These are phyloP conservation scores for Blastocystis sp. DNA, from an alignment of 352 stramenopile genomes.

Conservation along the genomic window DNA sequence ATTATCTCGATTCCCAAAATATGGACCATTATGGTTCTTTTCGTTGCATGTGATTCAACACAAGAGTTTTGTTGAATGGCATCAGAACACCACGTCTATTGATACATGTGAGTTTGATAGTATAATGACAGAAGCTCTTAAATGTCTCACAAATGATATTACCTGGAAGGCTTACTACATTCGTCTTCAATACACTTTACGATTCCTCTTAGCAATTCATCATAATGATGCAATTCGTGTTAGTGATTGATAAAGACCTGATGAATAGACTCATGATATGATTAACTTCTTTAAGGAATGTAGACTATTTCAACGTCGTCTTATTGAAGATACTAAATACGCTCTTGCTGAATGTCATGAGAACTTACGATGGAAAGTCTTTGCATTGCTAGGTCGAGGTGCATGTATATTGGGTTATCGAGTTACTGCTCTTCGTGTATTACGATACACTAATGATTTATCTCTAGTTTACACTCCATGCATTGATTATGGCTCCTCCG, in stretches of 20 bases:
- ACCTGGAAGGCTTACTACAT: neutral
- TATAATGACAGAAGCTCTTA: neutral
- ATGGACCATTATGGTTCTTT: constrained; percentile 80
- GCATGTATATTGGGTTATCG: constrained; percentile 65
- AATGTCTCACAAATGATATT: neutral
- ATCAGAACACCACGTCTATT: neutral
- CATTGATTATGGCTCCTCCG: constrained; percentile 72
- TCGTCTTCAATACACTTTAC: neutral
- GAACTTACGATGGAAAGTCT: constrained; percentile 78
- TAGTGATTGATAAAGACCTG: neutral
- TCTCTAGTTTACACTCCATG: constrained; percentile 69
- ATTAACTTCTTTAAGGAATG: neutral
- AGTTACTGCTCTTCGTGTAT: constrained; percentile 71
- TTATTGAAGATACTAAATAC: constrained; percentile 63
- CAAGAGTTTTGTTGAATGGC: neutral
- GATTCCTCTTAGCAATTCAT: neutral
- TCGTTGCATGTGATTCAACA: constrained; percentile 75
- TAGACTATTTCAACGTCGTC: neutral
- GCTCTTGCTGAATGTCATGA: constrained; percentile 71
- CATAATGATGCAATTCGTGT: neutral
- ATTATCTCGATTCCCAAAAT: constrained; percentile 73
- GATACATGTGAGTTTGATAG: neutral
- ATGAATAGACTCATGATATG: neutral
- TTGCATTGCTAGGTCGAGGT: constrained; percentile 66
- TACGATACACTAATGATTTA: constrained; percentile 68